phyloP scores from a whole-genome alignment of 352 stramenopile species.

The Pythium inflatum region DNA sequence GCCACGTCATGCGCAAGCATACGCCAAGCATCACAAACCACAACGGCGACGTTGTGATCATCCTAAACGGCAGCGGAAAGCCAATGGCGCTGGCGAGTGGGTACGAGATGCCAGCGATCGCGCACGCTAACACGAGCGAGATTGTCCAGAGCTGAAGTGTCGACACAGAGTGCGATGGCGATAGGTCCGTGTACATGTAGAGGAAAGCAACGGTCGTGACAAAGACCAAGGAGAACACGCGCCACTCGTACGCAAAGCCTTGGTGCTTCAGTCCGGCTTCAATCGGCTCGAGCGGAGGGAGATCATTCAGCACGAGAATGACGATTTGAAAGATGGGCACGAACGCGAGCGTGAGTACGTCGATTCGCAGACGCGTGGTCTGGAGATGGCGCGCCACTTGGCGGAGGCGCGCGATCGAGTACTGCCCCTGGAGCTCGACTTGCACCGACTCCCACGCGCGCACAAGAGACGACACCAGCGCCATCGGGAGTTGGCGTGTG shows the following conservation, averaged over 20 bases:
- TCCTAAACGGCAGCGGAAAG: constrained; percentile 16
- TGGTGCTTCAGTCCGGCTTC: not conserved
- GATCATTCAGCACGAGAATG: not conserved
- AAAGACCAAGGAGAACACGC: not conserved
- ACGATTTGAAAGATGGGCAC: not conserved
- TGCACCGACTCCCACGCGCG: not conserved
- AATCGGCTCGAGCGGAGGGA: not conserved
- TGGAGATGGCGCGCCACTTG: not conserved
- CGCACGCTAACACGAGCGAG: too few species aligned
- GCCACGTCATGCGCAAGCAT: not conserved
- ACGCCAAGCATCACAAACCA: constrained; percentile 29
- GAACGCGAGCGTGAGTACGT: not conserved
- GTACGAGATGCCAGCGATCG: too few species aligned
- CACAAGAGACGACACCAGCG: too few species aligned
- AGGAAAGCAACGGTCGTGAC: not conserved
- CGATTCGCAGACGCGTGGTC: too few species aligned
- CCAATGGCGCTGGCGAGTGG: not conserved
- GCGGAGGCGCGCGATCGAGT: not conserved
- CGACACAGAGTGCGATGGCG: too few species aligned
- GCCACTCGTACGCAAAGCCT: constrained; percentile 2
- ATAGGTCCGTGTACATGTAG: too few species aligned
- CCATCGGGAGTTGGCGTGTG: too few species aligned
- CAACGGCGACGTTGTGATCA: constrained; percentile 28
- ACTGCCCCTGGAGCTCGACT: constrained; percentile 2
- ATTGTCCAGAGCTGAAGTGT: too few species aligned